Percentiles rank a stretch among this genome's conserved stretches.
Conservation (phyloP, 306 rosid species). For the Purshia tridentata region DNA sequence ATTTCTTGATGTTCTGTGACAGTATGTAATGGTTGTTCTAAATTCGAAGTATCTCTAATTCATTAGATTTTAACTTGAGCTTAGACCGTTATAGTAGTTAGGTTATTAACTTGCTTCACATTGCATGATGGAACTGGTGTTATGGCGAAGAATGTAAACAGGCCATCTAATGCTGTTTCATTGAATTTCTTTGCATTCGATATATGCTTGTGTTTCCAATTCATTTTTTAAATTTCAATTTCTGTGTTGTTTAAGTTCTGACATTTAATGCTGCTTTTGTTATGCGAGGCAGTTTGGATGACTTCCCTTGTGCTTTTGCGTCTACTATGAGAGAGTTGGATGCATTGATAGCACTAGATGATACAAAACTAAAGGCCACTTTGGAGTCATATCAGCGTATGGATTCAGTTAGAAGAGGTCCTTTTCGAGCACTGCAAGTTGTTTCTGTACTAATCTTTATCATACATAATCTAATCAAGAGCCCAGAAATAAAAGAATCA, state of each 20-base stretch:
- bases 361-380: constrained; percentile 40
- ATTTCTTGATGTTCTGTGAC: not conserved
- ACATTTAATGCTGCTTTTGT: constrained; percentile 21
- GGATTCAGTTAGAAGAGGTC: constrained; percentile 74
- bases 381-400: constrained; percentile 71
- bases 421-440: constrained; percentile 73
- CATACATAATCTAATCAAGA: constrained; percentile 44
- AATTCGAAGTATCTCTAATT: not conserved
- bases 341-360: constrained; percentile 66
- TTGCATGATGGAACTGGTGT: not conserved
- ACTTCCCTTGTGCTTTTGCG: constrained; percentile 61
- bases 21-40: not conserved
- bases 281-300: constrained; percentile 55
- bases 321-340: constrained; percentile 63
- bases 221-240: not conserved
- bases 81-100: not conserved
- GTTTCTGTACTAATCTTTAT: constrained; percentile 66
- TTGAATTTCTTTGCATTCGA: not conserved
- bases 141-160: not conserved
- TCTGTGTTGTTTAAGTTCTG: constrained; percentile 20
- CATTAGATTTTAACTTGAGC: not conserved
- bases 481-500: constrained; percentile 31
- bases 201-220: not conserved
- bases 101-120: constrained; percentile 5
- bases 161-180: not conserved